phyloP scores from a whole-genome alignment of 352 stramenopile genomes.

The Paralagenidium karlingii region DNA sequence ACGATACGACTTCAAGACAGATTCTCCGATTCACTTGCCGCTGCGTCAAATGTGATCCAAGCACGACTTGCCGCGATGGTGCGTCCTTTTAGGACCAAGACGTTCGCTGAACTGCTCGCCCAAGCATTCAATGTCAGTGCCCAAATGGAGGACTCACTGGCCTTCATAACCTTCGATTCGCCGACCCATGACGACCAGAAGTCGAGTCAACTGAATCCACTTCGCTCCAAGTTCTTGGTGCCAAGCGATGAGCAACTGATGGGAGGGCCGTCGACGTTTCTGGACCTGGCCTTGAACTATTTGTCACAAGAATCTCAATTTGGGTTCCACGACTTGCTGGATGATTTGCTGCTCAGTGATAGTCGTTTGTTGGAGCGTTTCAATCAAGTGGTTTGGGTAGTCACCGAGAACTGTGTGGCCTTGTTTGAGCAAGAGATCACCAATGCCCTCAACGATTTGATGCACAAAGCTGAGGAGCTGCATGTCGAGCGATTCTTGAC shows the following conservation, averaged over 20 bases:
- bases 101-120: conserved; percentile 27
- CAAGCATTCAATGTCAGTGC: conserved; percentile 20
- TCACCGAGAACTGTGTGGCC: conserved; percentile 21
- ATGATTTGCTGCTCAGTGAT: conserved; percentile 38
- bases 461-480: conserved; percentile 10
- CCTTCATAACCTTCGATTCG: conserved; percentile 27
- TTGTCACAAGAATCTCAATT: conserved; percentile 19
- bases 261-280: conserved; percentile 12
- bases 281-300: conserved; percentile 20
- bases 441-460: conserved; percentile 17
- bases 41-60: conserved; percentile 18
- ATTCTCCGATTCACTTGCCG: conserved; percentile 20
- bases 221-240: conserved; percentile 16
- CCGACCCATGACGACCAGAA: conserved; percentile 33
- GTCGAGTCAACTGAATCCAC: conserved; percentile 9
- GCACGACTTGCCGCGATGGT: conserved; percentile 21
- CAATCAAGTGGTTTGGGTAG: conserved; percentile 29
- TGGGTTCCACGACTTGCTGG: conserved; percentile 41
- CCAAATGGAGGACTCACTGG: conserved; percentile 25
- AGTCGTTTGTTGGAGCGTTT: conserved; percentile 16
- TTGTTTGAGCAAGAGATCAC: conserved; percentile 33
- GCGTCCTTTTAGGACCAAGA: conserved; percentile 14
- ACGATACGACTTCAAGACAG: conserved; percentile 15
- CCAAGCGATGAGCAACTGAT: conserved; percentile 17
- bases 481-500: conserved; percentile 17